Percentiles rank a stretch among this genome's conserved stretches.
Conservation (phyloP, 2,329 filamentous ascomycete species). For the Tricladium varicosporioides region DNA sequence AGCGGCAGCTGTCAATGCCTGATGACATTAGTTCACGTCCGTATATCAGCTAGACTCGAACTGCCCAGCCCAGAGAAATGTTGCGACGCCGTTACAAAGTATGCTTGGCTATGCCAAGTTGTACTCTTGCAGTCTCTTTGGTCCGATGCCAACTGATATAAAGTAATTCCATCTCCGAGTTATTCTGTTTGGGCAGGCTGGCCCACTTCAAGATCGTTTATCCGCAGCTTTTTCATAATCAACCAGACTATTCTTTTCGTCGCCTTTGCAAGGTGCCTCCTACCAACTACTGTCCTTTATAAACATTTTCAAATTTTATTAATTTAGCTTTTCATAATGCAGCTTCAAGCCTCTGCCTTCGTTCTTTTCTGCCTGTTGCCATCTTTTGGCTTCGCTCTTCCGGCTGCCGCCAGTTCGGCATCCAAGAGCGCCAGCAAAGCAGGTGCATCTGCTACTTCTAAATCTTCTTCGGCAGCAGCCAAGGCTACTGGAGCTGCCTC, state of each 20-base stretch:
- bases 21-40: too few relatives aligned
- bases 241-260: background rate
- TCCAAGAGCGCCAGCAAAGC: background rate
- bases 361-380: slow-evolving; percentile 2
- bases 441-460: background rate
- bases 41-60: too few relatives aligned
- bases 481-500: background rate
- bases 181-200: background rate
- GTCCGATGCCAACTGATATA: background rate
- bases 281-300: background rate
- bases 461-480: too few relatives aligned
- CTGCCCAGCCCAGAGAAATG: too few relatives aligned
- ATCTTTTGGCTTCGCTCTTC: slow-evolving; percentile 2
- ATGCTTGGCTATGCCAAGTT: background rate
- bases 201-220: background rate
- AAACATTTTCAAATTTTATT: background rate
- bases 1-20: too few relatives aligned
- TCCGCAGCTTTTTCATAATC: background rate
- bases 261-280: background rate
- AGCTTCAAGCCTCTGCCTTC: background rate
- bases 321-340: background rate
- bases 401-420: background rate
- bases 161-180: background rate
- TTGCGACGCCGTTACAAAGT: background rate
- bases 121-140: background rate